Base-by-base conservation (phyloP, 305 asterid species). In the Fraxinus xanthoxyloides region DNA sequence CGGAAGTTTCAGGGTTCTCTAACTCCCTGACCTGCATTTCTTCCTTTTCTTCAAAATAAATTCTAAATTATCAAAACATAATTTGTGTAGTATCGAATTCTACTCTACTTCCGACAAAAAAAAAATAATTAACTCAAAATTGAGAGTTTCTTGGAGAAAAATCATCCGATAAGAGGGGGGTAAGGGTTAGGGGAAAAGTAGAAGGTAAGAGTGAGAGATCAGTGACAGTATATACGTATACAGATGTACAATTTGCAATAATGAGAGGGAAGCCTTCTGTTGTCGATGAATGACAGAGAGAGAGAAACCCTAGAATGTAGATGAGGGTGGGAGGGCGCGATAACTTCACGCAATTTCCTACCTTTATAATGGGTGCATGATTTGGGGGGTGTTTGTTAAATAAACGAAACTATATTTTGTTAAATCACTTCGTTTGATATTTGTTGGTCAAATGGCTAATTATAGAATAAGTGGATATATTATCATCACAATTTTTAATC, bases 291-390 rank as follows among this genome's bases (percentile, higher is more conserved):
- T 12, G 54, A 56, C n/a, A 31, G 72, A 26, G 63, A 78, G 59
- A 77, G 26, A 80, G 89, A 90, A 92, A 91, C 95, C 97, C 95
- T 90, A 92, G 88, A 88, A 86, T 78, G 83, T 51, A 78, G 88
- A 84, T 43, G 88, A 77, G 72, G 51, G 32, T 30, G 23, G 24
- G 26, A 1, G 67, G 34, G 74, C 4, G 46, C 65, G 75, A 38
- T 30, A 38, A 3, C 24, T 32, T 23, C 19, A 48, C 61, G 51
- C 35, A 67, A 8, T 5, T 54, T 54, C 32, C 6, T n/a, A 40
- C 38, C 36, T 56, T 74, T 74, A 75, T 56, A 74, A 10, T 23
- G 61, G 78, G 31, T 23, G 79, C 15, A 36, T 26, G 28, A 74
- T 74, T 59, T 59, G 35, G 17, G 51, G 43, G 17, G 17, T 10